phyloP scores from a whole-genome alignment of 2,329 filamentous ascomycete species.

The Aspergillus neoniger region DNA sequence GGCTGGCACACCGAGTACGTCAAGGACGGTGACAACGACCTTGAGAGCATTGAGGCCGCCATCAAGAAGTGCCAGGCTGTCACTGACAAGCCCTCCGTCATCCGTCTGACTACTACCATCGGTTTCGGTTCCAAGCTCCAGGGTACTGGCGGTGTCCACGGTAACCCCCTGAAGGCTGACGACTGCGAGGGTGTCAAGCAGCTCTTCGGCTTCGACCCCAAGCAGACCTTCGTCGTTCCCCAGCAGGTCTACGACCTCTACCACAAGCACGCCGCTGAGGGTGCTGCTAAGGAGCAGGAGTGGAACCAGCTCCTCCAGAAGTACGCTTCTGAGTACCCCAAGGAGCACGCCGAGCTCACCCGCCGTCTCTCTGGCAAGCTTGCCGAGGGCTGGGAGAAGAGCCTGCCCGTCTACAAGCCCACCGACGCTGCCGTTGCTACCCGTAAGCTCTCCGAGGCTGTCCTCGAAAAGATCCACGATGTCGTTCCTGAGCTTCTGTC shows the following conservation, averaged over 20 bases:
- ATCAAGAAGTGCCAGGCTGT: slow-evolving; percentile 82
- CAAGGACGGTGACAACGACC: slow-evolving; percentile 83
- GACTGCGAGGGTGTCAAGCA: slow-evolving; percentile 92
- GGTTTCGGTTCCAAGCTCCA: slow-evolving; percentile 91
- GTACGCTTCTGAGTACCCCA: slow-evolving; percentile 76
- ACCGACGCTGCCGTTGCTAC: slow-evolving; percentile 82
- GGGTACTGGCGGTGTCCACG: slow-evolving; percentile 95
- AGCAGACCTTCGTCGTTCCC: slow-evolving; percentile 88
- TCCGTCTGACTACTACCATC: slow-evolving; percentile 96
- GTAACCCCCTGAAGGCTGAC: slow-evolving; percentile 90
- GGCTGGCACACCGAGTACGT: slow-evolving; percentile 92
- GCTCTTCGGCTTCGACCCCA: slow-evolving; percentile 94
- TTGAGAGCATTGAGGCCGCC: slow-evolving; percentile 82
- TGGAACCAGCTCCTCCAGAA: slow-evolving; percentile 93
- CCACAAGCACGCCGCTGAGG: slow-evolving; percentile 78
- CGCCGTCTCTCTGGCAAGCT: slow-evolving; percentile 82
- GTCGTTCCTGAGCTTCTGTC: slow-evolving; percentile 87
- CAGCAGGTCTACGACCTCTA: slow-evolving; percentile 93
- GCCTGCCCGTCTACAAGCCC: slow-evolving; percentile 85
- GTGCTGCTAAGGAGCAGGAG: slow-evolving; percentile 86
- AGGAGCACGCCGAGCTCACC: slow-evolving; percentile 76
- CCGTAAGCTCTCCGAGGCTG: slow-evolving; percentile 93
- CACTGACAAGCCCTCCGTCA: slow-evolving; percentile 94
- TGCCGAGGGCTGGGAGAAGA: slow-evolving; percentile 95
- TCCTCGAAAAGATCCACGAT: slow-evolving; percentile 82